These are phyloP conservation scores for Magnaporthales sp. DNA, from an alignment of 2,329 filamentous ascomycete species.

Conservation along the genomic window DNA sequence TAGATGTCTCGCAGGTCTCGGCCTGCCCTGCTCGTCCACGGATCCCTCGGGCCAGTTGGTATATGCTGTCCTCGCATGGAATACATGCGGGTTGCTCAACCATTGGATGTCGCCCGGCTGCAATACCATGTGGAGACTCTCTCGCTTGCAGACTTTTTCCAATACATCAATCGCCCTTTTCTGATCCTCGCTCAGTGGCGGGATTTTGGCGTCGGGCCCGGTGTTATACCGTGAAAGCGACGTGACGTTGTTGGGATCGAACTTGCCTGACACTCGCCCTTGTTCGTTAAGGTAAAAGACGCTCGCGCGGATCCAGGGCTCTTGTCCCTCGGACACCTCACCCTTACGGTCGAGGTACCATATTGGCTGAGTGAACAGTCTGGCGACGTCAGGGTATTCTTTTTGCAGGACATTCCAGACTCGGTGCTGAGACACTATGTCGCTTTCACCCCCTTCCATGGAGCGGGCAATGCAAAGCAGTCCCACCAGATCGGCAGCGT, in stretches of 20 bases:
- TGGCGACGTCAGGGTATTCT: conserved; percentile 70
- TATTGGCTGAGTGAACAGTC: conserved; percentile 64
- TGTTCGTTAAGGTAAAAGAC: conserved; percentile 72
- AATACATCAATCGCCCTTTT: conserved; percentile 58
- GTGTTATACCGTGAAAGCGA: conserved; percentile 58
- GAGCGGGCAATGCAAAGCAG: conserved; percentile 73
- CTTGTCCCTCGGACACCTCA: conserved; percentile 64
- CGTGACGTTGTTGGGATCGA: conserved; percentile 82
- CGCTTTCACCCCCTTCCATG: conserved; percentile 73
- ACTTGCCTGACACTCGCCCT: conserved; percentile 70
- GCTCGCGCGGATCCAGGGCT: conserved; percentile 62
- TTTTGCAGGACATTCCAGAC: conserved; percentile 74
- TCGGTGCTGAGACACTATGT: conserved; percentile 70
- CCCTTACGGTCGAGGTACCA: conserved; percentile 95
- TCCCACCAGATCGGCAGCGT: conserved; percentile 76
- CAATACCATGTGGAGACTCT: conserved; percentile 76
- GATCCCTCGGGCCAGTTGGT: conserved; percentile 30
- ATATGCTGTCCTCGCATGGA: conserved; percentile 78
- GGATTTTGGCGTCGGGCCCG: conserved; percentile 64
- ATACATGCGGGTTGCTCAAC: conserved; percentile 67
- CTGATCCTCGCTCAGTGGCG: conserved; percentile 62
- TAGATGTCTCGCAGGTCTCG: conserved; percentile 64
- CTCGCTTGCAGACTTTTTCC: conserved; percentile 65
- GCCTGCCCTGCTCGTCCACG: conserved; percentile 43
- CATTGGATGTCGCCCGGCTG: conserved; percentile 91